Percentiles rank a stretch among this genome's conserved stretches.
These are phyloP conservation scores for Apiosordaria backusii DNA, from an alignment of 495 filamentous ascomycete species.

Conservation along the genomic window DNA sequence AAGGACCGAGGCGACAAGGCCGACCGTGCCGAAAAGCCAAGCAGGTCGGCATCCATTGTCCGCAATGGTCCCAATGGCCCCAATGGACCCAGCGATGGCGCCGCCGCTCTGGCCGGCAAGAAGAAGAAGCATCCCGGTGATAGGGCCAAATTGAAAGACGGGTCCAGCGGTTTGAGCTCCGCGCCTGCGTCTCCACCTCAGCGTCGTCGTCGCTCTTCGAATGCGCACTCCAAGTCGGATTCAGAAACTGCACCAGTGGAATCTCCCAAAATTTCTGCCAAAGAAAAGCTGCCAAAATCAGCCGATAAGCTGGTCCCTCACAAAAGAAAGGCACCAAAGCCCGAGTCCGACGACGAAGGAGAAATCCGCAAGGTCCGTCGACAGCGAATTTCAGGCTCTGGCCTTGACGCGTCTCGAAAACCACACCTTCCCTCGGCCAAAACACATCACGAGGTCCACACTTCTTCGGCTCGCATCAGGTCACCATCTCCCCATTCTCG, in stretches of 20 bases:
- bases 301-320: conserved; percentile 37
- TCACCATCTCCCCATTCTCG: conserved; percentile 62
- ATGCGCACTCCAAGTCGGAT: conserved; percentile 43
- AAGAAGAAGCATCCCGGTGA: conserved; percentile 46
- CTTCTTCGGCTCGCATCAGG: conserved; percentile 46
- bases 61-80: conserved; percentile 14
- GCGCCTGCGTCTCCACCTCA: conserved; percentile 49
- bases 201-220: conserved; percentile 40
- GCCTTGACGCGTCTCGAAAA: conserved; percentile 36
- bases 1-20: conserved; percentile 27
- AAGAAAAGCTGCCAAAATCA: conserved; percentile 32
- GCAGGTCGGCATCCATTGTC: conserved; percentile 22
- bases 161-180: conserved; percentile 53
- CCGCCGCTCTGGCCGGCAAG: conserved; percentile 36
- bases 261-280: conserved; percentile 33
- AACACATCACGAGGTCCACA: conserved; percentile 36
- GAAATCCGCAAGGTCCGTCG: conserved; percentile 47
- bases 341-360: conserved; percentile 49
- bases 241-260: conserved; percentile 41
- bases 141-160: conserved; percentile 43
- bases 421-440: conserved; percentile 28
- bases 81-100: conserved; percentile 17
- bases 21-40: conserved; percentile 30
- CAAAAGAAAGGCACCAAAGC: conserved; percentile 46
- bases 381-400: conserved; percentile 44